A percentile compares a stretch with the other conserved stretches of the same genome.
These are phyloP conservation scores for Termitomyces sp. DNA, from an alignment of 768 basidiomycete species.

Conservation along the genomic window DNA sequence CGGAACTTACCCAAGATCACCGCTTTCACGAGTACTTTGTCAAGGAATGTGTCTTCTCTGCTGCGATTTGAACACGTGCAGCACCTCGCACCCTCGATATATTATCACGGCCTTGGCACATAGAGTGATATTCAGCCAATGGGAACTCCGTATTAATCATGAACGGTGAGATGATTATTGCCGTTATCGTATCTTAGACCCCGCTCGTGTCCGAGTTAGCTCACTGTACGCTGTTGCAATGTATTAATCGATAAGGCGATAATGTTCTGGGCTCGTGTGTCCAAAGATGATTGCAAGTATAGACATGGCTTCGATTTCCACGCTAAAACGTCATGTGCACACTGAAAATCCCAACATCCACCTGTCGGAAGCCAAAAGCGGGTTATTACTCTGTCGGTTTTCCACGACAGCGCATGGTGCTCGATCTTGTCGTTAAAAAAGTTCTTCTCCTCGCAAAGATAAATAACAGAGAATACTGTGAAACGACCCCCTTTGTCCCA, in stretches of 20 bases:
- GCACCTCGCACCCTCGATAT: background rate
- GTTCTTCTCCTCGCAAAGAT: background rate
- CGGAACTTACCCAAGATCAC: conserved; percentile 81
- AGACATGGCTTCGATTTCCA: background rate
- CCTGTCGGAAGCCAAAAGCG: background rate
- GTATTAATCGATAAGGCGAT: background rate
- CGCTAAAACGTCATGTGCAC: background rate
- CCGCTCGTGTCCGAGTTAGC: background rate
- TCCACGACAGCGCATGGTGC: background rate
- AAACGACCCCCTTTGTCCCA: background rate
- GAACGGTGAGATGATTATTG: background rate
- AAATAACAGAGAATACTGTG: background rate
- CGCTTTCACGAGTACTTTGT: conserved; percentile 94
- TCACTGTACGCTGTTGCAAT: background rate
- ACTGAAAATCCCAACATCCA: background rate
- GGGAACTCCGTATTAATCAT: background rate
- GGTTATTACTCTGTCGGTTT: background rate
- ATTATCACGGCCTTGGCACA: background rate
- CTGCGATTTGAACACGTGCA: conserved; percentile 2
- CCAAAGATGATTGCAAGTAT: background rate
- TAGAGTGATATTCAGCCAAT: background rate
- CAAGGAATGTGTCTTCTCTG: conserved; percentile 56
- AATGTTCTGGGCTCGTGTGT: background rate
- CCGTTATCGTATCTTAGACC: background rate
- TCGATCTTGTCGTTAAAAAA: background rate